Percentiles rank a stretch among this genome's conserved stretches.
These are phyloP conservation scores for Leccinum boreale DNA, from an alignment of 768 basidiomycete genomes.

Conservation along the genomic window DNA sequence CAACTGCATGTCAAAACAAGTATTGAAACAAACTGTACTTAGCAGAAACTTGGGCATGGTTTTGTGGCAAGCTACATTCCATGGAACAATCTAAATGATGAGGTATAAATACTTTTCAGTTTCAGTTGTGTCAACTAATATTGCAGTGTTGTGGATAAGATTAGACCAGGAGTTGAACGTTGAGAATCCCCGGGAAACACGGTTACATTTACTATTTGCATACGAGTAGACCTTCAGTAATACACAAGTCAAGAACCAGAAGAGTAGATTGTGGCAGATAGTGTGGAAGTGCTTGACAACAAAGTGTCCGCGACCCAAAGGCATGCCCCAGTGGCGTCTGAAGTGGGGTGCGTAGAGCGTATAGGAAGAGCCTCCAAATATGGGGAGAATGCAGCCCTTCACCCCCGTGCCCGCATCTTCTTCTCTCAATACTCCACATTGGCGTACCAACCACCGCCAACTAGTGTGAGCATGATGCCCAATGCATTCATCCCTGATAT, in stretches of 20 bases:
- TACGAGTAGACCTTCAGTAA: neutral
- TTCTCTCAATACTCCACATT: conserved; percentile 60
- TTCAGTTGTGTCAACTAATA: neutral
- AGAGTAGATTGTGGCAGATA: conserved; percentile 4
- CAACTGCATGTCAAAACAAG: neutral
- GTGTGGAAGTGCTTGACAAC: neutral
- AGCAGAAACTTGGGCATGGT: neutral
- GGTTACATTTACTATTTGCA: neutral
- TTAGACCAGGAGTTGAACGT: neutral
- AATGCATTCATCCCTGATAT: conserved; percentile 77
- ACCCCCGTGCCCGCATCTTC: conserved; percentile 14
- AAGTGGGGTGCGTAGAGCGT: no score
- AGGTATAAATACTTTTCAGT: no score
- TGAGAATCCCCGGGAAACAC: neutral
- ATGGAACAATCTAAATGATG: no score
- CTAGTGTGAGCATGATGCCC: conserved; percentile 80
- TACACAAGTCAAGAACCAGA: neutral
- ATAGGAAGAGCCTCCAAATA: no score
- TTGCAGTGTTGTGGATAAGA: no score
- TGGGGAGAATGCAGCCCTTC: no score
- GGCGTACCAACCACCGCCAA: conserved; percentile 84
- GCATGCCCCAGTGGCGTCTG: no score
- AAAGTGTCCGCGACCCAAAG: no score
- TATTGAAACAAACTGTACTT: neutral
- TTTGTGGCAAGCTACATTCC: neutral